Percentiles rank a stretch among this genome's conserved stretches.
These are phyloP conservation scores for Herpetomonas samuelpessoai DNA, from an alignment of 208 protist species.

Conservation along the genomic window DNA sequence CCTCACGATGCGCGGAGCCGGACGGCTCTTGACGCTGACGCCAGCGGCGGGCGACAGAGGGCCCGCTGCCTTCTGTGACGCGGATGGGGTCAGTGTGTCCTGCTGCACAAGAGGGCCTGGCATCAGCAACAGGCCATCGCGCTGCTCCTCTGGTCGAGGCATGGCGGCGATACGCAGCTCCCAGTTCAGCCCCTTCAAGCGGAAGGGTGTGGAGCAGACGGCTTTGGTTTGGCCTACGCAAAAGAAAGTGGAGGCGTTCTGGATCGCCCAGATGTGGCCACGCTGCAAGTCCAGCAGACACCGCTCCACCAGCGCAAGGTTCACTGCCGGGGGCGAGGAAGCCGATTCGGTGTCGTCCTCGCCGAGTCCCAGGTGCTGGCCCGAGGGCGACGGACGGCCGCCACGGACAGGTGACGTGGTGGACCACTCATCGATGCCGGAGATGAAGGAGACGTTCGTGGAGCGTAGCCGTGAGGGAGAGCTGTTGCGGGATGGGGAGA, in stretches of 20 bases:
- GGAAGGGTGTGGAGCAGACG: constrained; percentile 60
- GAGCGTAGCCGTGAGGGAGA: neutral
- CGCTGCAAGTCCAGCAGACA: constrained; percentile 56
- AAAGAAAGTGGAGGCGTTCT: constrained; percentile 50
- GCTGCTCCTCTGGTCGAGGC: constrained; percentile 2
- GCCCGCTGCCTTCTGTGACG: neutral
- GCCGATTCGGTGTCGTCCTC: neutral
- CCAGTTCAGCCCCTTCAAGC: constrained; percentile 50
- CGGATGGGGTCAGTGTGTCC: constrained; percentile 1
- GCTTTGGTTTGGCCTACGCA: constrained; percentile 43
- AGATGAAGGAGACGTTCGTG: neutral
- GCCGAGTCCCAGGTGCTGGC: neutral
- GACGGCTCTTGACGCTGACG: constrained; percentile 5
- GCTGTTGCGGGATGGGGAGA: neutral
- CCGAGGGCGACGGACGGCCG: too few relatives aligned
- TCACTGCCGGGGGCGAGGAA: neutral
- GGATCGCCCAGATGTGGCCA: constrained; percentile 66
- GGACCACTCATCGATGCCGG: constrained; percentile 8
- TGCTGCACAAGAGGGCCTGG: neutral
- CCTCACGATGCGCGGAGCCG: neutral
- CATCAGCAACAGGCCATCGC: neutral
- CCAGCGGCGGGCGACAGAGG: constrained; percentile 3
- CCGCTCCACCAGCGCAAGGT: constrained; percentile 23
- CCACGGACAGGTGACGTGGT: constrained; percentile 2
- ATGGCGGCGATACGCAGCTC: constrained; percentile 59